Conservation (phyloP, 2,329 filamentous ascomycete species). For the Paraphaeosphaeria minitans region DNA sequence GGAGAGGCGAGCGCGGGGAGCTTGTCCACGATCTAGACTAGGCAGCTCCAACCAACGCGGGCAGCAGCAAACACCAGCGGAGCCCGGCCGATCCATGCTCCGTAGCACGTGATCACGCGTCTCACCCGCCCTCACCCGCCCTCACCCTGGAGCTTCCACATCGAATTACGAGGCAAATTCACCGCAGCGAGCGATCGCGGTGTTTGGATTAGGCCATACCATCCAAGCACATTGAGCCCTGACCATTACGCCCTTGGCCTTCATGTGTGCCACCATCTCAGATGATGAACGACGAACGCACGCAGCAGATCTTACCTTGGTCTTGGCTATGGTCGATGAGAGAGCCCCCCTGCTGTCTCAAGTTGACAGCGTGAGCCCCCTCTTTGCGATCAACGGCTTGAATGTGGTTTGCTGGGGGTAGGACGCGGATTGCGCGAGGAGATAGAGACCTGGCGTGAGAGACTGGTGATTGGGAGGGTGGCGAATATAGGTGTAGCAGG, state of each 20-base stretch:
- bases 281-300: background rate
- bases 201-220: background rate
- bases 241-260: background rate
- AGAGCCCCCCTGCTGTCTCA: too few relatives aligned
- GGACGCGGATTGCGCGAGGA: background rate
- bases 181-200: background rate
- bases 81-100: background rate
- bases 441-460: background rate
- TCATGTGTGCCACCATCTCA: too few relatives aligned
- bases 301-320: slow-evolving; percentile 12
- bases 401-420: too few relatives aligned
- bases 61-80: background rate
- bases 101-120: slow-evolving; percentile 4
- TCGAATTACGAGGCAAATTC: background rate
- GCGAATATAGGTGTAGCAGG: background rate
- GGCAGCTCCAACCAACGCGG: background rate
- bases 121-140: background rate
- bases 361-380: background rate
- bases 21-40: slow-evolving; percentile 3
- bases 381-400: background rate
- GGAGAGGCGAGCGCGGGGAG: slow-evolving; percentile 1
- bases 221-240: background rate
- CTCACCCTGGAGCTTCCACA: background rate
- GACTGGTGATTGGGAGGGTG: background rate
- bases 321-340: slow-evolving; percentile 3